These are phyloP conservation scores for Penicillium sumatraense DNA, from an alignment of 2,329 filamentous ascomycete genomes.

Conservation along the genomic window DNA sequence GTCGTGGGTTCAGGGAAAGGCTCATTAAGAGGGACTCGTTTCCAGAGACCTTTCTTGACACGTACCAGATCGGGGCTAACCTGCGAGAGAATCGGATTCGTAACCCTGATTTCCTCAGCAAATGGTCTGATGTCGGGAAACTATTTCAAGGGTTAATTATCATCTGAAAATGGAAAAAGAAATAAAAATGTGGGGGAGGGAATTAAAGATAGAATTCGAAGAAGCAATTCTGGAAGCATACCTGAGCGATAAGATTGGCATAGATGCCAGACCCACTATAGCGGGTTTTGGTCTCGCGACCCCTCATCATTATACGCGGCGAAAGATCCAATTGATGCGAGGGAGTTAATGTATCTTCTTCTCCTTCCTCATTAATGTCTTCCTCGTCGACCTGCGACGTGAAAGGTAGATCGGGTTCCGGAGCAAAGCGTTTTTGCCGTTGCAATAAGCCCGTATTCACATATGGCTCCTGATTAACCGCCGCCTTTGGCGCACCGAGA, in stretches of 20 bases:
- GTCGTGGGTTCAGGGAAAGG: conserved; percentile 36
- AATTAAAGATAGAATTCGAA: not conserved
- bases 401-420: conserved; percentile 1
- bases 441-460: conserved; percentile 34
- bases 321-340: conserved; percentile 39
- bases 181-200: no score
- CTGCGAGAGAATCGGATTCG: conserved; percentile 40
- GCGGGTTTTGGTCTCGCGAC: conserved; percentile 45
- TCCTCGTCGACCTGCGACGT: conserved; percentile 14
- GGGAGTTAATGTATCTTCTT: conserved; percentile 30
- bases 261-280: conserved; percentile 47
- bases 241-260: conserved; percentile 45
- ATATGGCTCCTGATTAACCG: conserved; percentile 37
- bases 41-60: conserved; percentile 38
- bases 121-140: conserved; percentile 45
- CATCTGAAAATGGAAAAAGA: no score
- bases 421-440: conserved; percentile 25
- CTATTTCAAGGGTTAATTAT: no score
- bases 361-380: conserved; percentile 20
- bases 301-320: conserved; percentile 42
- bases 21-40: conserved; percentile 32
- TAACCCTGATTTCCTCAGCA: conserved; percentile 41
- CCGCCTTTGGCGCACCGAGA: conserved; percentile 38
- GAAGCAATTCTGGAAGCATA: conserved; percentile 21
- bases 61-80: conserved; percentile 40